Conservation (phyloP, 306 rosid species). For the Fragaria ananassa region DNA sequence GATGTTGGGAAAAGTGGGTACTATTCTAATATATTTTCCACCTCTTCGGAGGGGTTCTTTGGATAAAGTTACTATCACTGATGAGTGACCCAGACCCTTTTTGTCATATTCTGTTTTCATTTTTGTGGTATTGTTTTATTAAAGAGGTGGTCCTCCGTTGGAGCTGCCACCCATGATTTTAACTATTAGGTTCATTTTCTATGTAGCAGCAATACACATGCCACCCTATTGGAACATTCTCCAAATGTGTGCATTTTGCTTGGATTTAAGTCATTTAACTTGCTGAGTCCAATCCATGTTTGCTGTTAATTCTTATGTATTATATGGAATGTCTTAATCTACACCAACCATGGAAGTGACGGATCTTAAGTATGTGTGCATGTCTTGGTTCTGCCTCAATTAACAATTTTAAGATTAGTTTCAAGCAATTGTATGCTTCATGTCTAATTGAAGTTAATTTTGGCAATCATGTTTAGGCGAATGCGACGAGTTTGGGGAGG, state of each 20-base stretch:
- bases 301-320: neutral
- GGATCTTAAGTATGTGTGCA: constrained; percentile 1
- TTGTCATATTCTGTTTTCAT: constrained; percentile 19
- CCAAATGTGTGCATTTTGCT: neutral
- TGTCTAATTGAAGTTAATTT: constrained; percentile 9
- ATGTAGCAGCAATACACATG: no score
- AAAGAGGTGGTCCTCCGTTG: neutral
- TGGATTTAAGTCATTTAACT: neutral
- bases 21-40: no score
- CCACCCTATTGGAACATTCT: constrained; percentile 7
- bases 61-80: constrained; percentile 1
- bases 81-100: neutral
- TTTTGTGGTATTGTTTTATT: constrained; percentile 3
- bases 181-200: neutral
- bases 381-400: neutral
- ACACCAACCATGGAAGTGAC: neutral
- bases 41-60: neutral
- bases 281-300: neutral
- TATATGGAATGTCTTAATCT: neutral
- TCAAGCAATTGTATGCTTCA: constrained; percentile 6
- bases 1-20: constrained; percentile 8
- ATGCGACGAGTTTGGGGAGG: constrained; percentile 78
- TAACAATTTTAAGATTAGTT: neutral
- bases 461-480: constrained; percentile 57
- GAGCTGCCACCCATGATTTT: constrained; percentile 12